Evolutionary conservation across 106 monocot genomes (phyloP).

Genomic region (Platanthera zijinensis): DNA sequence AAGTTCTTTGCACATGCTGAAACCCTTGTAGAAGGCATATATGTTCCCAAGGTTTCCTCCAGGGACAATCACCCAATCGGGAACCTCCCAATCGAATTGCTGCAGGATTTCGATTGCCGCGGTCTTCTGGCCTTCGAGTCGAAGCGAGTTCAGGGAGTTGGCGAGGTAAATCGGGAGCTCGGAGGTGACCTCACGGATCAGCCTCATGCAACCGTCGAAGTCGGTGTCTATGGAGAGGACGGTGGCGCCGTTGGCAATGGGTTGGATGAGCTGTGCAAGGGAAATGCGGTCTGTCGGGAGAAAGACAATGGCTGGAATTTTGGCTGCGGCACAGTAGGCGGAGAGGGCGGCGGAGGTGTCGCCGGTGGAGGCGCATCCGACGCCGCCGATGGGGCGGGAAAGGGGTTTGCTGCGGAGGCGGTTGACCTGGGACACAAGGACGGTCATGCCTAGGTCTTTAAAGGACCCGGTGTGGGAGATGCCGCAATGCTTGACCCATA

Average conservation of each 20-base stretch:
- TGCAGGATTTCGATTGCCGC: conserved; percentile 95
- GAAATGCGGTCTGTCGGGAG: conserved; percentile 85
- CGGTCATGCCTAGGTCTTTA: conserved; percentile 97
- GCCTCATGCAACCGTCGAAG: conserved; percentile 95
- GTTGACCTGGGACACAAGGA: conserved; percentile 90
- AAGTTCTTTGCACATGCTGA: conserved; percentile 83
- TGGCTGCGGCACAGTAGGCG: conserved; percentile 82
- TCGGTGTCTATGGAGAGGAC: conserved; percentile 88
- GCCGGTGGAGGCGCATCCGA: conserved; percentile 92
- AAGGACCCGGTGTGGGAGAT: conserved; percentile 92
- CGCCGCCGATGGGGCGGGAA: conserved; percentile 70
- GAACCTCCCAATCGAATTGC: conserved; percentile 97
- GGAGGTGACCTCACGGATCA: conserved; percentile 85
- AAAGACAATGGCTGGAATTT: conserved; percentile 89
- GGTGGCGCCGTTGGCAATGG: conserved; percentile 91
- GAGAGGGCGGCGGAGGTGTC: conserved; percentile 93
- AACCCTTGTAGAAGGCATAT: conserved; percentile 94
- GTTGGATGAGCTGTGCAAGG: conserved; percentile 84
- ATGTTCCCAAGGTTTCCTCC: conserved; percentile 96
- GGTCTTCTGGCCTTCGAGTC: conserved; percentile 93
- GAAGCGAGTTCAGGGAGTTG: conserved; percentile 87
- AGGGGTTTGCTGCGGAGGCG: conserved; percentile 56
- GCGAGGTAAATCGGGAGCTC: conserved; percentile 95
- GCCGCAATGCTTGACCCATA: conserved; percentile 98
- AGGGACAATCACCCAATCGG: conserved; percentile 90